Base-by-base conservation (phyloP, 2,329 filamentous ascomycete species). In the Fusarium compactum region DNA sequence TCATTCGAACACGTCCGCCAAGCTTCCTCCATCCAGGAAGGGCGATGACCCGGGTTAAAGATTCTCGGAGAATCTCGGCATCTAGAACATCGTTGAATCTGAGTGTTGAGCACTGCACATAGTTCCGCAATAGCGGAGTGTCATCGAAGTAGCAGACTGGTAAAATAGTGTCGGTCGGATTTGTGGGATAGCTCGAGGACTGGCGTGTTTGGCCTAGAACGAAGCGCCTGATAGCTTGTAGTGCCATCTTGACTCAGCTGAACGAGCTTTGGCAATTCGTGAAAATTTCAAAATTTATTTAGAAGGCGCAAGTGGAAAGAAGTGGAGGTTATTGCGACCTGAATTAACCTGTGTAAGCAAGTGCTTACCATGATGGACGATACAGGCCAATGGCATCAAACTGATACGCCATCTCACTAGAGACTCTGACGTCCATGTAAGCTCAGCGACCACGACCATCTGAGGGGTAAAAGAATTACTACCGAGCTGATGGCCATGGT, bases 21-120 rank as follows among this genome's bases (percentile, higher is more conserved):
- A 86, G 62, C 62, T 83, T 83, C 38, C 75, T 77, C 84, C 83
- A 85, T 20, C 80, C 80, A 4, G 78, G 80, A 9, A 76, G 78
- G 11, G 79, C 41, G 18, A 70, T 34, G 44, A 62, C 40, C 22
- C 34, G 24, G 8, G 52, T 44, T 4, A 58, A 43, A 16, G 69
- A 62, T 2, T 25, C 18, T 5, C 40, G 51, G 24, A 85, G 75
- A 45, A 77, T 81, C 0, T 79, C 69, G 0, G 75, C 69, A 58
- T 85, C 82, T 4, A 85, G 77, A 4, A 25, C 27, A 9, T 67
- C 63, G 15, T 67, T 32, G 14, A 64, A 69, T 22, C 41, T 52
- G 18, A 65, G 51, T 7, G 51, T 65, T 46, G 46, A 70, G 6
- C 54, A 65, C 8, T 65, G 18, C 5, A 67, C 51, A 22, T 27